These are phyloP conservation scores for Endotrypanum monterogeii DNA, from an alignment of 208 protist species.

Conservation along the genomic window DNA sequence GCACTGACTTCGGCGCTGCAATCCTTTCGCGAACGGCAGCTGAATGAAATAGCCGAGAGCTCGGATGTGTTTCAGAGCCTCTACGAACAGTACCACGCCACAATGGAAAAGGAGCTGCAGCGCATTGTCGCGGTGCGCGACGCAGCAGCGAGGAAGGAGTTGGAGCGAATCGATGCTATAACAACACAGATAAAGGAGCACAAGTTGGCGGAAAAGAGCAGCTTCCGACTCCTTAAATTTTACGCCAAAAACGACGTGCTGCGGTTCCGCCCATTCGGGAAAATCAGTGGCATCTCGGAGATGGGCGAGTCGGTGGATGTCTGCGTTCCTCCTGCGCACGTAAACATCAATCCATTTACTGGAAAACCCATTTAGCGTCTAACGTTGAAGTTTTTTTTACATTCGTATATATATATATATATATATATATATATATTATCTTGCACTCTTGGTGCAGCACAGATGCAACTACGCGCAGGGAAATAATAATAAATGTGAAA, in stretches of 20 bases:
- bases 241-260: constrained; percentile 85
- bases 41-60: constrained; percentile 59
- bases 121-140: constrained; percentile 69
- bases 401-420: too few species aligned
- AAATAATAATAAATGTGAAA: too few species aligned
- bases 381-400: too few species aligned
- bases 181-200: constrained; percentile 43
- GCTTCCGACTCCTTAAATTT: constrained; percentile 86
- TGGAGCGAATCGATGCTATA: constrained; percentile 60
- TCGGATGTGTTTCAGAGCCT: constrained; percentile 60
- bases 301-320: constrained; percentile 80
- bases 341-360: constrained; percentile 83
- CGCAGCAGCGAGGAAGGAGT: constrained; percentile 46
- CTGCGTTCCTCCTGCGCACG: constrained; percentile 75
- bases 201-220: constrained; percentile 75
- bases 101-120: constrained; percentile 62
- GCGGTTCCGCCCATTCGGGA: constrained; percentile 80
- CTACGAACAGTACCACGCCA: constrained; percentile 40
- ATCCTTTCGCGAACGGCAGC: constrained; percentile 66
- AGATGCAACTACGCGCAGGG: too few species aligned
- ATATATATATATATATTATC: too few species aligned
- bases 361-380: constrained; percentile 30
- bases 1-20: constrained; percentile 58
- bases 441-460: too few species aligned
- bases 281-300: constrained; percentile 89